Evolutionary conservation across 345 rosid species (phyloP).

Genomic region (Eucalyptus globulus): DNA sequence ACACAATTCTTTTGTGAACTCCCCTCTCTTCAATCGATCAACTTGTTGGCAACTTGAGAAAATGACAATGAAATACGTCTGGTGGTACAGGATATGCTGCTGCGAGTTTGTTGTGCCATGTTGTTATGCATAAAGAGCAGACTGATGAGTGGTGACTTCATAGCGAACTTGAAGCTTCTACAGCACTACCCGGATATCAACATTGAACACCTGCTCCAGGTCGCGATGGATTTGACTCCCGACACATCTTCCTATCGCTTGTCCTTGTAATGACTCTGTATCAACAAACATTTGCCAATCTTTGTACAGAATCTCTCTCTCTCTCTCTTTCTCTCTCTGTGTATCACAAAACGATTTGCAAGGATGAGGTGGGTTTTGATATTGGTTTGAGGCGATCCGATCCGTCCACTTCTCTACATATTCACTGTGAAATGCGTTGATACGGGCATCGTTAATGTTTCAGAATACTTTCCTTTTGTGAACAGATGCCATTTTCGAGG

Average conservation of each 20-base stretch:
- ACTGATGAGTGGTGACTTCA: constrained; percentile 49
- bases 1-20: background rate
- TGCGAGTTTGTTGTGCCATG: constrained; percentile 65
- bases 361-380: background rate
- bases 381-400: background rate
- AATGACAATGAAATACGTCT: background rate
- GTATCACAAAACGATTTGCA: background rate
- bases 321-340: background rate
- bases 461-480: background rate
- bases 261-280: background rate
- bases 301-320: background rate
- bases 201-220: constrained; percentile 41
- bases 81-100: constrained; percentile 55
- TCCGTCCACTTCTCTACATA: background rate
- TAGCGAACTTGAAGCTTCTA: constrained; percentile 46
- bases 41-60: background rate
- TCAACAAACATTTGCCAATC: background rate
- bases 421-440: background rate
- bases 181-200: constrained; percentile 52
- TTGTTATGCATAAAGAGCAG: constrained; percentile 38
- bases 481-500: background rate
- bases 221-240: constrained; percentile 44
- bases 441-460: background rate
- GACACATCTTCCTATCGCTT: constrained; percentile 25
- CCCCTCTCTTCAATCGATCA: background rate